Base-by-base conservation (phyloP, 192 early-diverging fungal species). In the Radiomyces spectabilis region DNA sequence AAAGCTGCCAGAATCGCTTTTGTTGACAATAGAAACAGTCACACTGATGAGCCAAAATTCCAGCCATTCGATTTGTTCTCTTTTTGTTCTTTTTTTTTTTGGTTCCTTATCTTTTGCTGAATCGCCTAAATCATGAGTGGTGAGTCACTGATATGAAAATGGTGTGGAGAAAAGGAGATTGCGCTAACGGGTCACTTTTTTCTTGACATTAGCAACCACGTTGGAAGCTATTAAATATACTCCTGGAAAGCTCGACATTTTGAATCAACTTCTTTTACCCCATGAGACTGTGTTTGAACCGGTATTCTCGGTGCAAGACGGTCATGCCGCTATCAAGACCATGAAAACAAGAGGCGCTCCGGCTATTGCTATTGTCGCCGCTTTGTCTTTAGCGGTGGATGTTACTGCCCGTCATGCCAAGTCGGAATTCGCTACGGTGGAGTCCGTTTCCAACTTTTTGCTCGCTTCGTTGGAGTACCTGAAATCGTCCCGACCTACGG, bases 311-410 rank as follows among this genome's bases (percentile, higher is more conserved):
- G 56, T 83, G 30, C 66, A 78, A 47, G 75, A 85, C 10, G 94
- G 92, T 5, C 93, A 97, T 73, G 69, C 75, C 41, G 89, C 84
- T 26, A 98, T 98, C 63, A 83, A 84, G 61, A 83, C 83, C 40
- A 98, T 98, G 96, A 94, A 95, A 73, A 82, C 83, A 5, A 79
- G 87, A 43, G 89, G 89, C 12, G 94, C 96, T 3, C 96, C 96
- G 5, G 96, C 96, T 13, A 98, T 98, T 53, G 96, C 92, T 57
- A 94, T 98, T 48, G 93, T 97, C 18, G 96, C 94, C 3, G 92
- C 91, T 1, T 76, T 95, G 2, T 81, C 90, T 1, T 78, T 97
- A 6, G 93, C 91, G 1, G 90, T 93, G 1, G 93, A 95, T 45
- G 64, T 91, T 7, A 30, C 41, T 34, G 15, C 53, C 1, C 57